A percentile compares a stretch with the other conserved stretches of the same genome.
These are phyloP conservation scores for Paraphoma sp. DNA, from an alignment of 2,329 filamentous ascomycete genomes.

Conservation along the genomic window DNA sequence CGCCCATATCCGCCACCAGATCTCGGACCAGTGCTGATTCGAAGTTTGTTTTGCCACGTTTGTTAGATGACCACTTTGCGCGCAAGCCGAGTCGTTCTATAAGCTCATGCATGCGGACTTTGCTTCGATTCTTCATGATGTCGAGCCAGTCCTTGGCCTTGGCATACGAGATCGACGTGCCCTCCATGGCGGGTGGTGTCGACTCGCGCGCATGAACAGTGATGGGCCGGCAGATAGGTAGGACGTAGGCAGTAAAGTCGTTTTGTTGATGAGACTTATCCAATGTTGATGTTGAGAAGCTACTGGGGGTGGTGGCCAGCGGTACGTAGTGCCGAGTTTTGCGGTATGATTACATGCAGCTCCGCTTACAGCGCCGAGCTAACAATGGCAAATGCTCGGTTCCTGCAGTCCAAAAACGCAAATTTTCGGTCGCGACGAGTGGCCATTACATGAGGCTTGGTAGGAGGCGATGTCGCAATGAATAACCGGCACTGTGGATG, in stretches of 20 bases:
- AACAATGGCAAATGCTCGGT: constrained; percentile 2
- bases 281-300: background rate
- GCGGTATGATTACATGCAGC: constrained; percentile 19
- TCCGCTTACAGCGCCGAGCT: constrained; percentile 8
- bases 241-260: background rate
- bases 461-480: constrained; percentile 4
- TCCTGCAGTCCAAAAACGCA: background rate
- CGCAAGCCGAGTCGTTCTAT: constrained; percentile 44
- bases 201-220: constrained; percentile 13
- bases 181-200: constrained; percentile 24
- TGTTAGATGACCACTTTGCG: constrained; percentile 47
- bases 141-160: constrained; percentile 45
- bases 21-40: constrained; percentile 43
- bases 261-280: background rate
- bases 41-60: constrained; percentile 47
- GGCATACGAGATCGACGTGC: constrained; percentile 36
- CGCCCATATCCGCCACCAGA: constrained; percentile 43
- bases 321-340: constrained; percentile 17
- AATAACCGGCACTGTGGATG: constrained; percentile 8
- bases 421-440: background rate
- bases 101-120: constrained; percentile 46
- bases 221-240: constrained; percentile 3
- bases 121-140: constrained; percentile 46
- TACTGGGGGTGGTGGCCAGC: background rate
- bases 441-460: background rate